These are phyloP conservation scores for Sutorius eximius DNA, from an alignment of 1,284 basidiomycete genomes.

Conservation along the genomic window DNA sequence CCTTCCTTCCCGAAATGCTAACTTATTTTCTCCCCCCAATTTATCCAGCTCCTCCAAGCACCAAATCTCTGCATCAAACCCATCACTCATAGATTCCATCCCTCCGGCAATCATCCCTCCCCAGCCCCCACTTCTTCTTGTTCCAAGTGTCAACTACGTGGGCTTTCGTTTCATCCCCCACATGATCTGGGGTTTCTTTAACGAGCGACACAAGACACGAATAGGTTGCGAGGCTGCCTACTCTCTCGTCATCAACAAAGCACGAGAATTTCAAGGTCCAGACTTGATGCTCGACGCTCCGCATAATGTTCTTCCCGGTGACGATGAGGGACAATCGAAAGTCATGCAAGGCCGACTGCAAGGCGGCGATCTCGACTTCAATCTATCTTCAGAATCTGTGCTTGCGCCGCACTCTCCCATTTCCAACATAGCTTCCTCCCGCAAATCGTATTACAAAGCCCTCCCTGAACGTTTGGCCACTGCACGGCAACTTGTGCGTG, in stretches of 20 bases:
- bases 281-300: conserved; percentile 22
- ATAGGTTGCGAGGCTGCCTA: conserved; percentile 84
- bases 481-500: conserved; percentile 75
- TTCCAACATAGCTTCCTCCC: conserved; percentile 65
- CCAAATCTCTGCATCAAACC: conserved; percentile 17
- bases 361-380: conserved; percentile 75
- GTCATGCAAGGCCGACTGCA: conserved; percentile 10
- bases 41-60: conserved; percentile 26
- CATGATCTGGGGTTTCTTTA: conserved; percentile 94
- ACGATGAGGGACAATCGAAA: conserved; percentile 2
- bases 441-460: conserved; percentile 76
- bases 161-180: conserved; percentile 86
- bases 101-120: conserved; percentile 67
- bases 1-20: conserved; percentile 38
- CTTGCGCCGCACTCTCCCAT: conserved; percentile 67
- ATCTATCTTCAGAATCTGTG: conserved; percentile 62
- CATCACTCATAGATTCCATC: conserved; percentile 30
- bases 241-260: conserved; percentile 64
- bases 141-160: conserved; percentile 85
- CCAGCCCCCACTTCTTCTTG: conserved; percentile 82
- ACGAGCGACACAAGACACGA: conserved; percentile 77
- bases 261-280: conserved; percentile 62
- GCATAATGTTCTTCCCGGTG: conserved; percentile 1
- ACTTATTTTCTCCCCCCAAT: conserved; percentile 45
- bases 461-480: conserved; percentile 70